Conservation (phyloP, 1,139 yeast genomes). For the Yamadazyma kanchanaburiensis region DNA sequence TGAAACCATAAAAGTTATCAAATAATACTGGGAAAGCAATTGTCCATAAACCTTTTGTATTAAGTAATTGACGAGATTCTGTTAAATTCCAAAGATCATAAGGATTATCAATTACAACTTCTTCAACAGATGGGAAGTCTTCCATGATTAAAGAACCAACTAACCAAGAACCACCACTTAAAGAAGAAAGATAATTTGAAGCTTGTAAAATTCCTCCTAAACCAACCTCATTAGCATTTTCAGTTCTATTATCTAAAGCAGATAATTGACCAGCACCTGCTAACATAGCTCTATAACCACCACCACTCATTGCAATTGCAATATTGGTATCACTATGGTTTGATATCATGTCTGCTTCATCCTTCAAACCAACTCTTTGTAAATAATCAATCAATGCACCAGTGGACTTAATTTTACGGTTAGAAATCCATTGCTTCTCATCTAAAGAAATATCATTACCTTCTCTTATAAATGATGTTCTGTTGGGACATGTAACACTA, state of each 20-base stretch:
- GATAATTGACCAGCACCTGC: slow-evolving; percentile 84
- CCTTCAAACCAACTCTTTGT: slow-evolving; percentile 52
- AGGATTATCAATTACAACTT: slow-evolving; percentile 27
- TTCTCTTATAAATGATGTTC: slow-evolving; percentile 28
- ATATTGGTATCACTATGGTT: slow-evolving; percentile 42
- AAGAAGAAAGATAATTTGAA: slow-evolving; percentile 34
- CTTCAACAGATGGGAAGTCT: slow-evolving; percentile 32
- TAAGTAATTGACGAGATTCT: slow-evolving; percentile 24
- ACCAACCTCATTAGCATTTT: slow-evolving; percentile 31
- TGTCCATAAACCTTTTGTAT: slow-evolving; percentile 19
- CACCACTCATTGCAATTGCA: slow-evolving; percentile 84
- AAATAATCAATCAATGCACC: slow-evolving; percentile 55
- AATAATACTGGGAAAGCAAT: slow-evolving; percentile 21
- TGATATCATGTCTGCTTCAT: slow-evolving; percentile 45
- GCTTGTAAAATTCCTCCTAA: slow-evolving; percentile 40
- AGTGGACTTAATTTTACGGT: slow-evolving; percentile 52
- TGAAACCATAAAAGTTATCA: slow-evolving; percentile 20
- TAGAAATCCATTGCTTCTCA: slow-evolving; percentile 39
- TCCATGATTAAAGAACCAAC: slow-evolving; percentile 33
- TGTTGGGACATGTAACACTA: slow-evolving; percentile 52
- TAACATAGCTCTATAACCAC: slow-evolving; percentile 91
- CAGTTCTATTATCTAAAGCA: slow-evolving; percentile 75
- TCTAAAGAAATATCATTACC: slow-evolving; percentile 31
- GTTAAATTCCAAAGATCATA: slow-evolving; percentile 38
- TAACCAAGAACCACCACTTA: slow-evolving; percentile 41